A percentile compares a stretch with the other conserved stretches of the same genome.
Conservation (phyloP, 495 filamentous ascomycete species). For the Trichoderma asperelloides region DNA sequence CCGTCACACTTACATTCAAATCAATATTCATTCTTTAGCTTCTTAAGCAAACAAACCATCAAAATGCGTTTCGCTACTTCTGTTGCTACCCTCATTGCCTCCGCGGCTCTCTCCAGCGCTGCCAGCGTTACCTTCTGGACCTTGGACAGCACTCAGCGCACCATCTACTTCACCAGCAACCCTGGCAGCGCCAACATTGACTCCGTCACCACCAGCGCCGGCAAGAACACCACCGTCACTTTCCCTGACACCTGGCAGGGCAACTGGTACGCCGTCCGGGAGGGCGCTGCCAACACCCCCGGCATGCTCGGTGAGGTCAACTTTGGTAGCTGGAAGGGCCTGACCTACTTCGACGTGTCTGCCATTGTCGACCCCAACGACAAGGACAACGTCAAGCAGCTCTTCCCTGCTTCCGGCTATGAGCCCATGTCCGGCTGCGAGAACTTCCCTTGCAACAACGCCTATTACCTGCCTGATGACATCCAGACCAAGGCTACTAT, state of each 20-base stretch:
- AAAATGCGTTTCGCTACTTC: slow-evolving; percentile 27
- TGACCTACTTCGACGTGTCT: slow-evolving; percentile 44
- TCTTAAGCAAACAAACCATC: slow-evolving; percentile 13
- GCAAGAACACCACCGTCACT: slow-evolving; percentile 19
- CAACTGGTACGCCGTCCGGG: slow-evolving; percentile 35
- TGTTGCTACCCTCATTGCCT: slow-evolving; percentile 11
- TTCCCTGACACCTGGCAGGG: slow-evolving; percentile 38
- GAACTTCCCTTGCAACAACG: slow-evolving; percentile 36
- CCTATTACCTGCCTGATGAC: slow-evolving; percentile 43
- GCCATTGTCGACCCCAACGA: slow-evolving; percentile 44
- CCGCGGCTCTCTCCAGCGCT: slow-evolving; percentile 21
- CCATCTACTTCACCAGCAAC: slow-evolving; percentile 33
- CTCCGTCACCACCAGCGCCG: slow-evolving; percentile 23
- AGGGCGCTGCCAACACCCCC: slow-evolving; percentile 25
- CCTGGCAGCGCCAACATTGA: slow-evolving; percentile 17
- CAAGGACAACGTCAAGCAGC: slow-evolving; percentile 33
- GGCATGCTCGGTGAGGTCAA: slow-evolving; percentile 47
- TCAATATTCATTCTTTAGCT: not conserved
- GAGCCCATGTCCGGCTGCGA: slow-evolving; percentile 34
- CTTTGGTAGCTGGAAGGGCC: slow-evolving; percentile 33
- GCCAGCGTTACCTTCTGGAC: slow-evolving; percentile 41
- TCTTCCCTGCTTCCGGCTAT: slow-evolving; percentile 29
- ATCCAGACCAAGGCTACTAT: slow-evolving; percentile 34
- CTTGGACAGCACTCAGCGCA: slow-evolving; percentile 37
- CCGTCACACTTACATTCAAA: not conserved